Conservation (phyloP, 345 rosid genomes). For the Pistacia integerrima region DNA sequence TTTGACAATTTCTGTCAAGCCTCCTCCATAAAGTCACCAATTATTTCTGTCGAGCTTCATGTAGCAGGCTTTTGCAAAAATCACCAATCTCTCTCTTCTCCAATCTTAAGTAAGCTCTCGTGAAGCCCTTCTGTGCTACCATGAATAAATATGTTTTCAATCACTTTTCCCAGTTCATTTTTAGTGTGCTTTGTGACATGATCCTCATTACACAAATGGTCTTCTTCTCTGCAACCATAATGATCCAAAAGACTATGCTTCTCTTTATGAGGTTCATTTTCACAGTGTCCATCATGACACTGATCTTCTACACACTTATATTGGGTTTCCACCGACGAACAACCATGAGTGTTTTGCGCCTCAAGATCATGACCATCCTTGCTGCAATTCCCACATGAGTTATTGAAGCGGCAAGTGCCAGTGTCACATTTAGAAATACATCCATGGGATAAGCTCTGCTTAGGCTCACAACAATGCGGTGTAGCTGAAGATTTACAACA, state of each 20-base stretch:
- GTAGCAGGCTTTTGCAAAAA: conserved; percentile 17
- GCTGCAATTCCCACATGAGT: conserved; percentile 10
- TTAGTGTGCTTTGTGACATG: neutral
- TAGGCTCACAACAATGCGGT: conserved; percentile 18
- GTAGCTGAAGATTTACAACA: conserved; percentile 13
- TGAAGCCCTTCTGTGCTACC: neutral
- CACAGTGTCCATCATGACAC: too few relatives aligned
- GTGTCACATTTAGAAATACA: too few relatives aligned
- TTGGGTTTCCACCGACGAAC: neutral
- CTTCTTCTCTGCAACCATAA: neutral
- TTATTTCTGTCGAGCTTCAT: conserved; percentile 3
- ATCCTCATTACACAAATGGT: neutral
- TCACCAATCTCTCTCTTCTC: conserved; percentile 11
- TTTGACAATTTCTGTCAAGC: conserved; percentile 9
- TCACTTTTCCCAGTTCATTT: neutral
- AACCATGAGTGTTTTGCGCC: conserved; percentile 2
- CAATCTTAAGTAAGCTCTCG: neutral
- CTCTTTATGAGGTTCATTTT: too few relatives aligned
- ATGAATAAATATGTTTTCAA: neutral
- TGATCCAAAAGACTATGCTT: neutral
- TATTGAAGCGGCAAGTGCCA: neutral
- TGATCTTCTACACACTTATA: neutral
- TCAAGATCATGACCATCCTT: conserved; percentile 3
- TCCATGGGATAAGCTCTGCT: neutral
- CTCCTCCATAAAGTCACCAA: neutral